Base-by-base conservation (phyloP, 441 rosid genomes). In the Theobroma grandiflorum region DNA sequence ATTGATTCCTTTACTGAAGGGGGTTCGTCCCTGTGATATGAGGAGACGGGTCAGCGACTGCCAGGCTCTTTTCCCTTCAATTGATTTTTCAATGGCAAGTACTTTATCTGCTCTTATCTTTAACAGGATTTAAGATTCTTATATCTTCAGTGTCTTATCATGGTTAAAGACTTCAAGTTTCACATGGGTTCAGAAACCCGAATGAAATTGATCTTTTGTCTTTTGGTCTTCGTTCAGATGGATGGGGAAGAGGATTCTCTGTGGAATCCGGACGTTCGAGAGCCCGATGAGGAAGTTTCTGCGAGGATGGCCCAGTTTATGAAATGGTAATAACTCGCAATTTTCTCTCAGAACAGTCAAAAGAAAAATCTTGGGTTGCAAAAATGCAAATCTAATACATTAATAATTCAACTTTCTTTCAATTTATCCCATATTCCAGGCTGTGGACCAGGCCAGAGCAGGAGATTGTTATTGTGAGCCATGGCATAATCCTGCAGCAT, bases 391-490 rank as follows among this genome's bases (percentile, higher is more conserved):
- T 26, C 45, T 6, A 26, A 47, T 14, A 49, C 26, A 15, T 52
- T 42, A 53, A 22, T n/a, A n/a, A 72, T 35, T 72, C 6, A 47
- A 26, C 57, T 47, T 71, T 14, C 18, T 11, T 31, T 31, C 38
- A 12, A 61, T 62, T 58, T 62, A 16, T 49, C 64, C 62, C 57
- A 69, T n/a, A 8, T 5, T 31, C 8, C 76, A 78, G 81, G 76
- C n/a, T 78, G 33, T 78, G 81, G 81, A 78, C 81, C 20, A 68
- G 81, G 18, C 75, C 70, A 15, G 81, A 71, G 71, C 74, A 78
- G 76, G 81, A 70, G 62, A 59, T 78, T 18, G 81, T 43, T 9
- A 71, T 78, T 26, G 81, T 71, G 11, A 78, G 81, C 76, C 81
- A 78, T 62, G 81, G 81, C 33, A 72, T 78, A 20, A 73, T 78